A percentile compares a stretch with the other conserved stretches of the same genome.
phyloP scores from a whole-genome alignment of 345 rosid species.

The Brassica napus region Da-Ae NC_063442.1:43145001-43145500 shows the following conservation, averaged over 20 bases:
- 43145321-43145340: slow-evolving; percentile 83
- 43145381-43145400: not conserved
- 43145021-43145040: not conserved
- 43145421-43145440: no score
- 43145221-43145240: slow-evolving; percentile 63
- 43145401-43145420: not conserved
- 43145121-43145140: slow-evolving; percentile 80
- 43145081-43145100: slow-evolving; percentile 69
- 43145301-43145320: slow-evolving; percentile 61
- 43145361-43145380: not conserved
- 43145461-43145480: not conserved
- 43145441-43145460: no score
- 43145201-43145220: slow-evolving; percentile 69
- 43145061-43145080: not conserved
- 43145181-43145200: slow-evolving; percentile 63
- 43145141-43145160: slow-evolving; percentile 80
- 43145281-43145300: slow-evolving; percentile 62
- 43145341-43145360: slow-evolving; percentile 41
- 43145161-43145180: slow-evolving; percentile 89
- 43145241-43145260: slow-evolving; percentile 25
- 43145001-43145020: slow-evolving; percentile 62
- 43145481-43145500: no score
- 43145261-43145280: slow-evolving; percentile 46
- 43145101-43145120: slow-evolving; percentile 58
- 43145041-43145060: not conserved